Conservation (phyloP, 2,329 filamentous ascomycete genomes). For the Trichoderma oligosporum region DNA sequence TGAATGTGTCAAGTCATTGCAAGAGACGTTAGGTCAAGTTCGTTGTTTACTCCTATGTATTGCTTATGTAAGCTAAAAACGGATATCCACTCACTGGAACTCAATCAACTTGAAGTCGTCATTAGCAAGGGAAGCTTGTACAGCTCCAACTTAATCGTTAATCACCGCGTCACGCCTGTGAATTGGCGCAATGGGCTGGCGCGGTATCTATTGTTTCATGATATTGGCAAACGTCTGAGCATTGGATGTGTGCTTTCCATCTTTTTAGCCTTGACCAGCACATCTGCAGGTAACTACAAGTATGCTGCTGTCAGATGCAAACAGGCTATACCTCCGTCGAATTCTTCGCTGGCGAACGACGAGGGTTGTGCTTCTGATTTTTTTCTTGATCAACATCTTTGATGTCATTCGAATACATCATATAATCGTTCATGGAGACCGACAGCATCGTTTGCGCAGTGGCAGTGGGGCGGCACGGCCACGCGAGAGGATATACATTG, state of each 20-base stretch:
- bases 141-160: background rate
- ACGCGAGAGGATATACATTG: slow-evolving; percentile 58
- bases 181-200: slow-evolving; percentile 17
- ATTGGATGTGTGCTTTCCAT: background rate
- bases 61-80: slow-evolving; percentile 6
- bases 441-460: slow-evolving; percentile 20
- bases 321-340: slow-evolving; percentile 37
- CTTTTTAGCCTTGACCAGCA: background rate
- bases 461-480: slow-evolving; percentile 24
- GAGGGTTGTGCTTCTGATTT: slow-evolving; percentile 34
- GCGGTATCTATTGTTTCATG: background rate
- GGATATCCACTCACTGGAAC: background rate
- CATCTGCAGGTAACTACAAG: slow-evolving; percentile 7
- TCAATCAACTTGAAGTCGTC: background rate
- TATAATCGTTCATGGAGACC: slow-evolving; percentile 31
- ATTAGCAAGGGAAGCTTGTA: slow-evolving; percentile 1
- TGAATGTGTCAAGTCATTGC: no score
- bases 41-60: background rate
- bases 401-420: slow-evolving; percentile 39
- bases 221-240: background rate
- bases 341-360: slow-evolving; percentile 35
- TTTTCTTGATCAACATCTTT: slow-evolving; percentile 37
- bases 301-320: slow-evolving; percentile 32
- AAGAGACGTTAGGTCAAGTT: no score
- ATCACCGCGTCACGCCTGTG: slow-evolving; percentile 10